Percentiles rank a stretch among this genome's conserved stretches.
Conservation (phyloP, 129 eudicot genomes). For the Flaveria trinervia region DNA sequence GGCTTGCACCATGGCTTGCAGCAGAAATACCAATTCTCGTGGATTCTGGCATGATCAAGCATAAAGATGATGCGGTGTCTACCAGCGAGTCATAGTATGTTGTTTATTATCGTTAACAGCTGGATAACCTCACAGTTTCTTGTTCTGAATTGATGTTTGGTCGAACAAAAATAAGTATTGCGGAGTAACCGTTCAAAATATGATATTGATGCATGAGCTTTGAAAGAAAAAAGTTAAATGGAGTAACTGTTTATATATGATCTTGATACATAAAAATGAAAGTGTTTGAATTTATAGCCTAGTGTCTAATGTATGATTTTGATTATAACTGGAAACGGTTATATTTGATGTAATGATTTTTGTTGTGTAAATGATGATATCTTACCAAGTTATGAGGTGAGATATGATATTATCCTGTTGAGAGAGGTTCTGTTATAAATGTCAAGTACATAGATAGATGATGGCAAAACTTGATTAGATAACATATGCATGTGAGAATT, state of each 20-base stretch:
- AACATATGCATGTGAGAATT: no score
- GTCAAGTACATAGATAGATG: no score
- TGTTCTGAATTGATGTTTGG: constrained; percentile 20
- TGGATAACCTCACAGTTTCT: no score
- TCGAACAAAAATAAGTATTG: background rate
- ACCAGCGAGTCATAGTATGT: constrained; percentile 54
- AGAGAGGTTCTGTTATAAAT: no score
- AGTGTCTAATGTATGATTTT: no score
- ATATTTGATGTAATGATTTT: no score
- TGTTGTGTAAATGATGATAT: no score
- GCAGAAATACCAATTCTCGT: constrained; percentile 97
- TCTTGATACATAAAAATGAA: background rate
- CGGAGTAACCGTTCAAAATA: background rate
- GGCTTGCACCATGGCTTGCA: constrained; percentile 99
- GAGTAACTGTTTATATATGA: background rate
- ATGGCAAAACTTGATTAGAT: no score
- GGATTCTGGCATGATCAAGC: constrained; percentile 97
- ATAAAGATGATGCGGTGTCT: constrained; percentile 81
- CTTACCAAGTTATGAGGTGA: no score
- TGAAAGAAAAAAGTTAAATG: background rate
- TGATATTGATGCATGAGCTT: background rate
- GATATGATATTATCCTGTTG: no score
- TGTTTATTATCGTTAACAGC: constrained; percentile 6
- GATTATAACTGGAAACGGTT: no score
- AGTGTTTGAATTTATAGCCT: no score